Conservation (phyloP, 1,139 yeast genomes). For the Blastobotrys serpentis region DNA sequence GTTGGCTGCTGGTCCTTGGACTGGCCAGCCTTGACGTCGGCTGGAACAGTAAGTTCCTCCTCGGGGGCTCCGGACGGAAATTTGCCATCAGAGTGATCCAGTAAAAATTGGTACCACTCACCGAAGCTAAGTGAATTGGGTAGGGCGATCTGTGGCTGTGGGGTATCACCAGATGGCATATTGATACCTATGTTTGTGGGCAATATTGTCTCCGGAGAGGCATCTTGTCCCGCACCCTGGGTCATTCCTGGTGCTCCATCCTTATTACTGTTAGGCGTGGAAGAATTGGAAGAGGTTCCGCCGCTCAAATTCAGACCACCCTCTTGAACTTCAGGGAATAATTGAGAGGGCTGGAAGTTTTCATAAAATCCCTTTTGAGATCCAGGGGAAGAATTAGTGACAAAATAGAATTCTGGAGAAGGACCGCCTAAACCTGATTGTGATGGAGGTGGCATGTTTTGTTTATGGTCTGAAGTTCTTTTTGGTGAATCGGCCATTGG, state of each 20-base stretch:
- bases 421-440: neutral
- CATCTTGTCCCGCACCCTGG: neutral
- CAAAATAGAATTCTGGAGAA: conserved; percentile 38
- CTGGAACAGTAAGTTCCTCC: neutral
- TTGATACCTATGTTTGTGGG: neutral
- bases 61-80: conserved; percentile 1
- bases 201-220: neutral
- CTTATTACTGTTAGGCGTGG: conserved; percentile 6
- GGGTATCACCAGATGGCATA: neutral
- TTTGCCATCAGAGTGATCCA: conserved; percentile 25
- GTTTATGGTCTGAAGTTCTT: neutral
- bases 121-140: conserved; percentile 40
- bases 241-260: conserved; percentile 1
- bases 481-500: conserved; percentile 6
- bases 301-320: conserved; percentile 1
- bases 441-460: neutral
- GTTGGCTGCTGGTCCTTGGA: neutral
- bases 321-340: conserved; percentile 37
- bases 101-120: conserved; percentile 42
- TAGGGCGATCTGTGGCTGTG: conserved; percentile 9
- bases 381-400: conserved; percentile 38
- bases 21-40: neutral
- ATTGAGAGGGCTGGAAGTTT: conserved; percentile 41
- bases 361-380: conserved; percentile 30
- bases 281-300: conserved; percentile 8